Evolutionary conservation across 305 asterid genomes (phyloP), one percentile per base, ranked within the genome.

Genomic region (Plantago coronopus): DNA sequence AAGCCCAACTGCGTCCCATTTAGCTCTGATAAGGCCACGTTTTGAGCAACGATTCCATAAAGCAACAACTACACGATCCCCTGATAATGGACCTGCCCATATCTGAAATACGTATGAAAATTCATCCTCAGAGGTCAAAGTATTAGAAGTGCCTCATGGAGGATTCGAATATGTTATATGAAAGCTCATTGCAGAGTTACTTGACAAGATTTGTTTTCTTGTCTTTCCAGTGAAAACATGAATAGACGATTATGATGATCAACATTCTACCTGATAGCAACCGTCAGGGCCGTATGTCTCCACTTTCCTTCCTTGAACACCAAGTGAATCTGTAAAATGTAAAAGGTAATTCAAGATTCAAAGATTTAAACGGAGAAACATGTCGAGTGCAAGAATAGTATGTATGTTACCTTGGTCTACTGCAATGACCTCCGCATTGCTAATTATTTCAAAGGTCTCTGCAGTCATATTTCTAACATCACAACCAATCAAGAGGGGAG

Each of bases 31-130:
- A 50, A 69, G 78, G n/a, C 79, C 78, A 45, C 80, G 50, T 62
- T 80, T 64, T 54, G 84, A 70, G 67, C 96, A 78, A 63, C 96
- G 79, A 49, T 91, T 91, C 97, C 98, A 91, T n/a, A 91, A 74
- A 53, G 75, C 89, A 43, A 86, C 83, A 22, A 79, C 91, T 73
- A 89, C n/a, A 14, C 87, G 93, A 22, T 80, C 68, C 31, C 72
- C 81, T 38, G 95, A 84, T 72, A 91, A 83, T 27, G 95, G 95
- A 63, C 98, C 98, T 0, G 95, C 96, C 98, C 96, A 90, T 37
- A 87, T 78, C 97, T 89, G 84, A 53, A 62, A 25, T 51, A 31
- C 13, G 18, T 51, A 31, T 9, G 18, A n/a, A 23, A 12, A 61
- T 18, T 48, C 47, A 18, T 38, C 27, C 49, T 34, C 18, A 21